Evolutionary conservation across 371 early-diverging fungal species (phyloP).

Genomic region (Mortierella sp.): DNA sequence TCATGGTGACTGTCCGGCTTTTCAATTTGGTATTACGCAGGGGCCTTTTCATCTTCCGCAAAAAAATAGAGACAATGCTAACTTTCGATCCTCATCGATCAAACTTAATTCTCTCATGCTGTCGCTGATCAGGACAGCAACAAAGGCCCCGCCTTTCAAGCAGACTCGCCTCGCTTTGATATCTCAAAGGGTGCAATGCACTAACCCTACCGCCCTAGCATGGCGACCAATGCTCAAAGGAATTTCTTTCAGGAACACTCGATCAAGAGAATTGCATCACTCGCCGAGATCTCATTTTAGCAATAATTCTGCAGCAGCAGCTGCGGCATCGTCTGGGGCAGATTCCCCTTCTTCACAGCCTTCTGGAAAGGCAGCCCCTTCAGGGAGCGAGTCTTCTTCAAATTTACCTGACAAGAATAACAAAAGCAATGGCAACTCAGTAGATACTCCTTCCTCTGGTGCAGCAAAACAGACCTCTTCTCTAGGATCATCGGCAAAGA

Average conservation of each 20-base stretch:
- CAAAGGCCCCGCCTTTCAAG: constrained; percentile 1
- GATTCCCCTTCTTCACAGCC: neutral
- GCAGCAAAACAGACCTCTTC: constrained; percentile 6
- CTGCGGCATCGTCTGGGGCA: neutral
- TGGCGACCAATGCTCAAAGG: neutral
- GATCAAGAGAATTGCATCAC: constrained; percentile 9
- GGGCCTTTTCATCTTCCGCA: no score
- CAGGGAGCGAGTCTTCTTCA: neutral
- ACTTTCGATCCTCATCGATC: neutral
- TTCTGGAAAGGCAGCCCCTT: neutral
- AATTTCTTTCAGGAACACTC: neutral
- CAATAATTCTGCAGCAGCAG: neutral
- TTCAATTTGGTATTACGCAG: no score
- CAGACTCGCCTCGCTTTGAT: neutral
- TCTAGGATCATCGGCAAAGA: constrained; percentile 9
- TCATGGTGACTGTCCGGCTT: neutral
- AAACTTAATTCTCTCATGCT: constrained; percentile 16
- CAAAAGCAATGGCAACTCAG: neutral
- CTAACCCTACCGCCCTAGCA: neutral
- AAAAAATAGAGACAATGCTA: neutral
- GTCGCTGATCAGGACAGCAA: constrained; percentile 31
- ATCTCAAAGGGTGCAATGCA: neutral
- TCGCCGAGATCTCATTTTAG: neutral
- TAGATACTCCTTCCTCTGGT: constrained; percentile 13
- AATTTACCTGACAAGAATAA: constrained; percentile 1